Base-by-base conservation (phyloP, 1,139 yeast genomes). In the Geotrichum aggregatum region DNA sequence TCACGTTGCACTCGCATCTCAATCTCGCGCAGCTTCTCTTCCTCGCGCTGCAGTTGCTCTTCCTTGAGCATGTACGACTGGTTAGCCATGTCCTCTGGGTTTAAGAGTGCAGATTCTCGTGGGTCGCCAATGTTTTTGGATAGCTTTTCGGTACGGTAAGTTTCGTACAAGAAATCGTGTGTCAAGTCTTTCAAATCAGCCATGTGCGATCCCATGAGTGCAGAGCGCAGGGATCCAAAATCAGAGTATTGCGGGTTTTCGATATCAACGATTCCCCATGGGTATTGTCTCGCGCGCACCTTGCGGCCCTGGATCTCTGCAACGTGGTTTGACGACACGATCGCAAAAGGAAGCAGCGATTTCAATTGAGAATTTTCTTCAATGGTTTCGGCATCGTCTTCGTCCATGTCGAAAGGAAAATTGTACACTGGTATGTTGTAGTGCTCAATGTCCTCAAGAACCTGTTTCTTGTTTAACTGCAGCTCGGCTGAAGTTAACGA, bases 101-200 rank as follows among this genome's bases (percentile, higher is more conserved):
- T 61, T 26, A 69, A 63, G 50, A 67, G 56, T 28, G 63, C 56
- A 21, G 62, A 54, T 19, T 56, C 61, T 16, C 63, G 61, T 16
- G 54, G 52, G 44, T 52, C 58, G 30, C 56, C 57, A 44, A 55
- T 50, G 42, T 50, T 44, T 35, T 49, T 58, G 28, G 87, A 84
- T 61, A 89, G 77, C 44, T 94, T 82, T 63, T 86, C 95, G 3
- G 97, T 87, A 76, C 98, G 83, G 70, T 89, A 91, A 56, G 84
- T 83, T 69, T 91, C 98, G 68, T 91, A 91, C 59, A 89, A 73
- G 64, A 87, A 83, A 68, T 89, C 96, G 66, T 88, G 96, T 26
- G 97, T 91, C 65, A 83, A 80, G 65, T 89, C 96, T 71, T 88
- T 89, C 70, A 91, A 78, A 67, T 91, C 97, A 65, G 84, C 87